These are phyloP conservation scores for Pseudocercospora cruenta DNA, from an alignment of 2,329 filamentous ascomycete species.

Conservation along the genomic window DNA sequence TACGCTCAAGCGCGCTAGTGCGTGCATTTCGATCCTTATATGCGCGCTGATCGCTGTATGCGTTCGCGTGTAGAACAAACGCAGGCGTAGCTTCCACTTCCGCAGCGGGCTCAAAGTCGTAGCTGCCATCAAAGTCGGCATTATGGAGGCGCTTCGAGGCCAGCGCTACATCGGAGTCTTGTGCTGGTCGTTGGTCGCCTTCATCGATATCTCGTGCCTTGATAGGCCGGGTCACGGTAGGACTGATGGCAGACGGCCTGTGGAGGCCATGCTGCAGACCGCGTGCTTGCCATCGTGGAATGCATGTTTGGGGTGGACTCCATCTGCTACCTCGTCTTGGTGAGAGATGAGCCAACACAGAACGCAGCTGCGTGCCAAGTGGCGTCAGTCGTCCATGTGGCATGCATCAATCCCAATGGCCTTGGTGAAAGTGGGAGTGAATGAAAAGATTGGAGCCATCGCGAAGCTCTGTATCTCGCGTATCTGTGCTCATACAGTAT, in stretches of 20 bases:
- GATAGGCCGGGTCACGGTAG: not conserved
- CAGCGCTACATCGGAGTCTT: not conserved
- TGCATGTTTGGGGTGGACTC: not conserved
- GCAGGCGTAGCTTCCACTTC: not conserved
- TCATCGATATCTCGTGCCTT: not conserved
- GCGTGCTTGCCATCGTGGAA: not conserved
- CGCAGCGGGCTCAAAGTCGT: not conserved
- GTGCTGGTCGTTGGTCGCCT: not conserved
- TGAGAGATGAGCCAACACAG: conserved; percentile 30
- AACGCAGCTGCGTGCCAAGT: conserved; percentile 38
- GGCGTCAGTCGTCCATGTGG: conserved; percentile 40
- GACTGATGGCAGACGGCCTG: not conserved
- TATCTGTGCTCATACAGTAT: no score
- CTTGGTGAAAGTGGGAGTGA: not conserved
- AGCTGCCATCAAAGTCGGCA: not conserved
- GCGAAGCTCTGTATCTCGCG: not conserved
- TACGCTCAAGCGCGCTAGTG: not conserved
- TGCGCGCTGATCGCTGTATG: not conserved
- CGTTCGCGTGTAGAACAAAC: not conserved
- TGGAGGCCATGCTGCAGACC: not conserved
- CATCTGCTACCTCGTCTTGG: not conserved
- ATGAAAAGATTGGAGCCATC: not conserved
- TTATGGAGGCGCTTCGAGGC: not conserved
- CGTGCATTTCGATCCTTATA: not conserved
- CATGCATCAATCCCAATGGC: conserved; percentile 35